Conservation (phyloP, 805 yeast species). For the Ogataea nonfermentans region DNA sequence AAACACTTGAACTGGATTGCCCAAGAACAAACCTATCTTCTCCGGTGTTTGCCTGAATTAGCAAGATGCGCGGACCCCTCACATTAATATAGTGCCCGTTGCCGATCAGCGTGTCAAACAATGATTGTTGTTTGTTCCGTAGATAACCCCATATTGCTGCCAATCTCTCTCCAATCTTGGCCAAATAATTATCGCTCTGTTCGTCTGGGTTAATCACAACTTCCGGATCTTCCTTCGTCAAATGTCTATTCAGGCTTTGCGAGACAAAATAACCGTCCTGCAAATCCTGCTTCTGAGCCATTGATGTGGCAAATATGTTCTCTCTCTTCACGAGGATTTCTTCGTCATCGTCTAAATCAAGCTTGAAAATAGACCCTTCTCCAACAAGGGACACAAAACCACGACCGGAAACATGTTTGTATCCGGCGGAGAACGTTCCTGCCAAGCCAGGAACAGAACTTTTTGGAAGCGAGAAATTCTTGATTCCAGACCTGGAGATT, state of each 20-base stretch:
- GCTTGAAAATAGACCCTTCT: conserved; percentile 50
- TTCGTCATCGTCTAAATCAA: conserved; percentile 45
- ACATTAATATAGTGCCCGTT: conserved; percentile 47
- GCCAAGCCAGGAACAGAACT: conserved; percentile 41
- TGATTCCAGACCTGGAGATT: conserved; percentile 36
- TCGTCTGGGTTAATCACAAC: conserved; percentile 16
- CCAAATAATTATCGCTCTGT: conserved; percentile 2
- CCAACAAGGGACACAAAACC: conserved; percentile 57
- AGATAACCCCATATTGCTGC: conserved; percentile 1
- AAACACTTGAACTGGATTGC: conserved; percentile 4
- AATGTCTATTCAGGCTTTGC: conserved; percentile 15
- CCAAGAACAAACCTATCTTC: conserved; percentile 23
- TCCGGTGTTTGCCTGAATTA: conserved; percentile 45
- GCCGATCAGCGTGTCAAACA: conserved; percentile 25
- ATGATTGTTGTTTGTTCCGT: conserved; percentile 3
- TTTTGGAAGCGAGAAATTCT: conserved; percentile 21
- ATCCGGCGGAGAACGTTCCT: conserved; percentile 40
- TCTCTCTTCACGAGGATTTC: conserved; percentile 45
- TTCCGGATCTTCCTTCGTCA: conserved; percentile 12
- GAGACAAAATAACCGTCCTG: conserved; percentile 20
- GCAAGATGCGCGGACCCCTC: conserved; percentile 52
- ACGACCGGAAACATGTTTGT: conserved; percentile 51
- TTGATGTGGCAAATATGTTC: conserved; percentile 49
- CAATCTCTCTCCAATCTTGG: background rate
- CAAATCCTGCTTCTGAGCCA: conserved; percentile 48